Evolutionary conservation across 176 grass and related monocot genomes (phyloP), one percentile per base, ranked within the genome.

Genomic region (Oryza australiensis): DNA sequence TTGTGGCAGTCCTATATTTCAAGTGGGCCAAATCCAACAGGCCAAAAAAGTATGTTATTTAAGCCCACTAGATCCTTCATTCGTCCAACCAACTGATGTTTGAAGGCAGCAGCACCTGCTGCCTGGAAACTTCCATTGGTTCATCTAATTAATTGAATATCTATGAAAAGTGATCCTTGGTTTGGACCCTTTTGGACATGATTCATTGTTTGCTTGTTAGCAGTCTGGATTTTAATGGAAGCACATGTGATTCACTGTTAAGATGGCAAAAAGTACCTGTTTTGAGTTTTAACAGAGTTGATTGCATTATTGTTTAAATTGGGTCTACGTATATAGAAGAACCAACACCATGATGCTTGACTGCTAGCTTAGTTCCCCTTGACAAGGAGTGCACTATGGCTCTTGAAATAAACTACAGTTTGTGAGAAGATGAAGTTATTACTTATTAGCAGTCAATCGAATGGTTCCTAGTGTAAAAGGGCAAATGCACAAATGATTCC

Each of bases 21-120:
- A 68, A 75, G 42, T 80, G 45, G 42, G 62, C 27, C 20, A 71
- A 59, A 68, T 80, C 30, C 64, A 69, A 55, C 26, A 70, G 23
- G 78, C 29, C 64, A 40, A 55, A 29, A 62, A 55, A 26, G 68
- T 23, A 26, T 70, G 29, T 38, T 70, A 27, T 60, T 60, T 62
- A 59, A 29, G 45, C 33, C 66, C 14, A 59, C 13, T 59, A 7
- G n/a, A 81, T 26, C 3, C 4, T 81, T 15, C 20, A 55, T 55
- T 51, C 53, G 20, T 55, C 28, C 29, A 30, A 55, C 29, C 18
- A 24, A 68, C 20, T 51, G 41, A 49, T 49, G 26, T 12, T 64
- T 67, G n/a, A 63, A 15, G 71, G 13, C 34, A 9, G n/a, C n/a
- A n/a, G 16, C 18, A 48, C 7, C 26, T 34, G 43, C 28, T 30